Evolutionary conservation across 768 basidiomycete genomes (phyloP).

Genomic region (Podaxis rugospora): DNA sequence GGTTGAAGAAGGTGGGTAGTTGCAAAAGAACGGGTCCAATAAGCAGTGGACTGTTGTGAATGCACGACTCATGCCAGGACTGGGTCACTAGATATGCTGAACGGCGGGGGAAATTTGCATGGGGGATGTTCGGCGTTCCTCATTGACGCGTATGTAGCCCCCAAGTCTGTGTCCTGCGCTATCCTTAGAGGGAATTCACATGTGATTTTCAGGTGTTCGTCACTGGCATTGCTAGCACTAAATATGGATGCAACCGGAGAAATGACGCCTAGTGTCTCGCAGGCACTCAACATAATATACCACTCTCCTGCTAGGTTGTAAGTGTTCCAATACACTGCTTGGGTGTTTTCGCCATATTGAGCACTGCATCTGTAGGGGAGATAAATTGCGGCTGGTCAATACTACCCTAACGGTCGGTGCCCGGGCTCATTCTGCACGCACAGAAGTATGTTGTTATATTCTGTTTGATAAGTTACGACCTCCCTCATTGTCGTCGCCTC

Average conservation of each 20-base stretch:
- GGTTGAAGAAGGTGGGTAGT: conserved; percentile 36
- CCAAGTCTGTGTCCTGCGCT: not conserved
- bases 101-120: conserved; percentile 42
- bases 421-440: conserved; percentile 41
- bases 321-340: conserved; percentile 11
- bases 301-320: conserved; percentile 53
- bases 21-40: not conserved
- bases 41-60: not conserved
- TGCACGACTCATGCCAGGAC: not conserved
- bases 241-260: conserved; percentile 21
- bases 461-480: not conserved
- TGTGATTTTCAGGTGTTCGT: conserved; percentile 37
- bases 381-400: conserved; percentile 45
- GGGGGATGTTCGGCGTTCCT: conserved; percentile 53
- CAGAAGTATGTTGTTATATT: conserved; percentile 33
- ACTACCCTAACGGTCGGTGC: conserved; percentile 47
- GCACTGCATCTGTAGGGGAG: conserved; percentile 32
- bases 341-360: not conserved
- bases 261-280: conserved; percentile 35
- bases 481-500: not conserved
- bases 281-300: conserved; percentile 48
- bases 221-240: conserved; percentile 40
- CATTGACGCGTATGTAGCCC: conserved; percentile 43
- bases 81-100: conserved; percentile 46
- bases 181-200: not conserved